A percentile compares a stretch with the other conserved stretches of the same genome.
Conservation (phyloP, 257 asterid species). For the Fraxinus anomala region DNA sequence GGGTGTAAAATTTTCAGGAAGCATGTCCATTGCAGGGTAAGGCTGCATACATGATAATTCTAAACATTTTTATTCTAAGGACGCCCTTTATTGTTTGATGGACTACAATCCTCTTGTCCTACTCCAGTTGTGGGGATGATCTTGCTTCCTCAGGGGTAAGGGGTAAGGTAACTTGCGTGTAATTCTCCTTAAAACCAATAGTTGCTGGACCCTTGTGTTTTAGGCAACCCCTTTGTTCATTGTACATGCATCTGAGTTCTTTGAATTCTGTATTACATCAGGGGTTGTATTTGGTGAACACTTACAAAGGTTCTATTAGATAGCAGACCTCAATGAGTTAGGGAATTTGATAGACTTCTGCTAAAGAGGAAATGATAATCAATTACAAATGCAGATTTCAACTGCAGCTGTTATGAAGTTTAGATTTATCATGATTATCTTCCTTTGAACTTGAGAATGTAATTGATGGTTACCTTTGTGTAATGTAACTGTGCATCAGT, state of each 20-base stretch:
- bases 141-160: neutral
- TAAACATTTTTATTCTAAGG: neutral
- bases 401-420: neutral
- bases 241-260: neutral
- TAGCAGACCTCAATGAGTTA: neutral
- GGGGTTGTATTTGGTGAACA: neutral
- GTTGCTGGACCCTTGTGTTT: neutral
- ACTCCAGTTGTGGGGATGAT: neutral
- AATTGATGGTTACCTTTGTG: neutral
- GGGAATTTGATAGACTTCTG: neutral
- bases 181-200: neutral
- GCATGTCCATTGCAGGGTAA: neutral
- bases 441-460: neutral
- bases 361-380: neutral
- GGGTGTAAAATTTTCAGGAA: neutral
- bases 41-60: neutral
- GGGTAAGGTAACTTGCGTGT: neutral
- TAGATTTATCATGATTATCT: neutral
- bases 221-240: neutral
- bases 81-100: neutral
- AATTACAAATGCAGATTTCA: slow-evolving; percentile 7
- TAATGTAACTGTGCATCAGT: neutral
- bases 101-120: neutral
- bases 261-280: neutral
- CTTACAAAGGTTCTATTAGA: neutral